phyloP scores from a whole-genome alignment of 2,329 filamentous ascomycete species.

The Aspergillus nomiae region DNA sequence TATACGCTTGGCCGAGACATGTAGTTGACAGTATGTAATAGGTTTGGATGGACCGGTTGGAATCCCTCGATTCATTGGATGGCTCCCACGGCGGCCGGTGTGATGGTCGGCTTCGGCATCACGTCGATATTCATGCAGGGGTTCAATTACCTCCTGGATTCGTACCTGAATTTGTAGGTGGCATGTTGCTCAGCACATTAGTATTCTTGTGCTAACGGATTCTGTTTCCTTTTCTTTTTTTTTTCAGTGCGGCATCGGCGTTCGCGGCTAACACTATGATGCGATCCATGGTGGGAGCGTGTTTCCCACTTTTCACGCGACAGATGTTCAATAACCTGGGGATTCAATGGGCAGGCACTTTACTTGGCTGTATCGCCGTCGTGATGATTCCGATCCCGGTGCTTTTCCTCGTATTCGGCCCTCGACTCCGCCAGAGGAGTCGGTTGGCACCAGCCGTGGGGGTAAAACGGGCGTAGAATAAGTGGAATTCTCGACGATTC shows the following conservation, averaged over 20 bases:
- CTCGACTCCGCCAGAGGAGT: slow-evolving; percentile 19
- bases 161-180: slow-evolving; percentile 23
- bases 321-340: slow-evolving; percentile 28
- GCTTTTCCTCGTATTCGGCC: slow-evolving; percentile 20
- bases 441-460: slow-evolving; percentile 16
- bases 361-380: slow-evolving; percentile 24
- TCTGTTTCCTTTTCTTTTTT: not conserved
- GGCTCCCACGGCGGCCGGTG: slow-evolving; percentile 22
- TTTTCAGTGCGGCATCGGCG: slow-evolving; percentile 21
- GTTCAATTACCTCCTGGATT: slow-evolving; percentile 26
- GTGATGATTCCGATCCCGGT: slow-evolving; percentile 27
- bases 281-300: slow-evolving; percentile 23
- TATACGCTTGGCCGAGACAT: not conserved
- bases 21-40: slow-evolving; percentile 5
- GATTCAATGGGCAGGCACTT: slow-evolving; percentile 23
- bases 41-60: slow-evolving; percentile 30
- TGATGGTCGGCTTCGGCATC: slow-evolving; percentile 26
- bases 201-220: not conserved
- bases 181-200: not conserved
- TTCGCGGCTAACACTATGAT: slow-evolving; percentile 27
- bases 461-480: slow-evolving; percentile 9
- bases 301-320: slow-evolving; percentile 24
- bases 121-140: slow-evolving; percentile 27
- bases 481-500: not conserved
- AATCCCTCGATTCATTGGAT: slow-evolving; percentile 25